Evolutionary conservation across 805 yeast genomes (phyloP).

Genomic region (Saccharomycopsis oosterbeekiorum): DNA sequence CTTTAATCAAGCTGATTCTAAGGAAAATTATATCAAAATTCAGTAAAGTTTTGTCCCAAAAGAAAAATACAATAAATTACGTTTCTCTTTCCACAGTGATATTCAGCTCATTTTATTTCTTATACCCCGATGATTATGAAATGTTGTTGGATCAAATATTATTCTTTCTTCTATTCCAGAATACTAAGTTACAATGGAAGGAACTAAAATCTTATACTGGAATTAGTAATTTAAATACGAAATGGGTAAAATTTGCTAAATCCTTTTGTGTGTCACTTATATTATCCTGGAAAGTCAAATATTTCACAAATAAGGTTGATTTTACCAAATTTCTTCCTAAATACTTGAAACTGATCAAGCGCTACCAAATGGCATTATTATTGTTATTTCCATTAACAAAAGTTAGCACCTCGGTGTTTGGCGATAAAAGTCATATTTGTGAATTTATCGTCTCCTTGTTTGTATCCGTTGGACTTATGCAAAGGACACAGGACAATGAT

Average conservation of each 20-base stretch:
- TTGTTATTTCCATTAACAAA: neutral
- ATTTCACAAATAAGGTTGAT: neutral
- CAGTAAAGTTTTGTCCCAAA: neutral
- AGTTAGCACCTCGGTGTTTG: neutral
- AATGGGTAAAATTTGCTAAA: neutral
- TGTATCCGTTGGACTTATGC: neutral
- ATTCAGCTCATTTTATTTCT: slow-evolving; percentile 6
- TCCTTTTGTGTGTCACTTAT: neutral
- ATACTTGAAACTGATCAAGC: neutral
- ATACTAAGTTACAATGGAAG: slow-evolving; percentile 7
- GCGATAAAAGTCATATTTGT: neutral
- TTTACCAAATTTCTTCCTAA: neutral
- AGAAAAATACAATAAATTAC: slow-evolving; percentile 7
- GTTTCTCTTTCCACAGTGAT: slow-evolving; percentile 2
- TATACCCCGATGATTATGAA: slow-evolving; percentile 8
- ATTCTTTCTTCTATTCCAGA: neutral
- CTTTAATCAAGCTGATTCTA: neutral
- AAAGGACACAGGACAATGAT: neutral
- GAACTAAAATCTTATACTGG: neutral
- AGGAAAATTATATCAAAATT: neutral
- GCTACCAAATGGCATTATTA: neutral
- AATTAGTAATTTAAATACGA: neutral
- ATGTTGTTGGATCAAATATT: slow-evolving; percentile 1
- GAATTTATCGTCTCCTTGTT: neutral
- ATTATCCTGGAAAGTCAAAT: neutral